Base-by-base conservation (phyloP, 2,329 filamentous ascomycete genomes). In the Xylariales sp. region DNA sequence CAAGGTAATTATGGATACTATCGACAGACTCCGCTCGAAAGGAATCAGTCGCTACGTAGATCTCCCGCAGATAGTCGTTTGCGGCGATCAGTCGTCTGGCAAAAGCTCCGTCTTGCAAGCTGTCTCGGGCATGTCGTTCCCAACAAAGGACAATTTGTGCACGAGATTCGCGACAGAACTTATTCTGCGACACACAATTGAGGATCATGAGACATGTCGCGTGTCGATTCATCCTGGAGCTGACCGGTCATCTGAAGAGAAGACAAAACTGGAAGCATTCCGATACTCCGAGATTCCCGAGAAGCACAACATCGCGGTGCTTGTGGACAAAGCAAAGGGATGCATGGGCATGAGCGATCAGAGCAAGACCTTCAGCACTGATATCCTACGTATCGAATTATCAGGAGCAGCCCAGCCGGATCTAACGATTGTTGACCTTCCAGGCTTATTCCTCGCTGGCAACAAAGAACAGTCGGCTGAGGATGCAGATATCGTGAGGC, bases 61-160 rank as follows among this genome's bases (percentile, higher is more conserved):
- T 18, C 57, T 70, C 0, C 69, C 68, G 0, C 58, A 70, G 43
- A 67, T 71, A 39, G 69, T 82, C 10, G 75, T 81, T 16, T 75
- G 71, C 43, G 78, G 80, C 6, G 72, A 80, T 42, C 77, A 81
- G 49, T 78, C 73, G 0, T 70, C 72, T 1, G 79, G 79, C 4
- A 84, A 84, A 53, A 80, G 74, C 45, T 82, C 77, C 0, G 75
- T 82, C 0, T 68, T 84, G 0, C 76, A 83, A 49, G 78, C 77
- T 1, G 75, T 84, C 33, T 79, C 78, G 0, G 69, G 75, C 9
- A 67, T 84, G 3, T 64, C 68, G 0, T 84, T 84, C 46, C 79
- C 78, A 0, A 63, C 65, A 3, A 73, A 77, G 5, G 73, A 75
- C 40, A 72, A 68, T 24, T 52, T 81, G 0, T 83, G 79, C 56